Percentiles rank a stretch among this genome's conserved stretches.
These are phyloP conservation scores for Colletotrichum graminicola DNA, from an alignment of 2,329 filamentous ascomycete genomes.

Conservation along the genomic window DNA sequence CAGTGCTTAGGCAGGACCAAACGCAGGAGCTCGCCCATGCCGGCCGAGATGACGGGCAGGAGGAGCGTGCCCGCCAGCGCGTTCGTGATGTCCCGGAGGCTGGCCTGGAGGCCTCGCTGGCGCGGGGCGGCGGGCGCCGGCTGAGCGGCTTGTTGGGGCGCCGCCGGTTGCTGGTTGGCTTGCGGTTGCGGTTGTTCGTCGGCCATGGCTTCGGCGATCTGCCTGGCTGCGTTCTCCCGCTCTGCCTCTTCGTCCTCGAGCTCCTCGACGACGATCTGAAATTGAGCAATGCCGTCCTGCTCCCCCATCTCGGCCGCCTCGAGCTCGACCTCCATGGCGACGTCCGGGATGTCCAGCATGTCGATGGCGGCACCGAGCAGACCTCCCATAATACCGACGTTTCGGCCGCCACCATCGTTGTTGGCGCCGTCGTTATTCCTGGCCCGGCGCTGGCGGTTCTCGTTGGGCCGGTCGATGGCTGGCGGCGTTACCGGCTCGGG, in stretches of 20 bases:
- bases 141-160: conserved; percentile 35
- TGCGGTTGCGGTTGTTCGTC: conserved; percentile 11
- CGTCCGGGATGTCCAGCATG: conserved; percentile 43
- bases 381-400: conserved; percentile 43
- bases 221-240: not conserved
- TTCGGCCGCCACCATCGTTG: conserved; percentile 15
- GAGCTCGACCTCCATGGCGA: conserved; percentile 44
- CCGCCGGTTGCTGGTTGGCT: conserved; percentile 45
- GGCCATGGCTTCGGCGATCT: not conserved
- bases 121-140: conserved; percentile 43
- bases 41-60: conserved; percentile 84
- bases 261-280: conserved; percentile 52
- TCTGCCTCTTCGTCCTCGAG: conserved; percentile 43
- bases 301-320: conserved; percentile 49
- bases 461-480: conserved; percentile 18
- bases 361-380: conserved; percentile 45
- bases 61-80: conserved; percentile 71
- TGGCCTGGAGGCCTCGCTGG: conserved; percentile 49
- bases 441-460: conserved; percentile 22
- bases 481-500: conserved; percentile 40
- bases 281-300: conserved; percentile 49
- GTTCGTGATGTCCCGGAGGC: conserved; percentile 60
- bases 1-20: conserved; percentile 75
- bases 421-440: conserved; percentile 38
- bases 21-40: conserved; percentile 81